Conservation (phyloP, 805 yeast genomes). For the Pichia ethanolica region DNA sequence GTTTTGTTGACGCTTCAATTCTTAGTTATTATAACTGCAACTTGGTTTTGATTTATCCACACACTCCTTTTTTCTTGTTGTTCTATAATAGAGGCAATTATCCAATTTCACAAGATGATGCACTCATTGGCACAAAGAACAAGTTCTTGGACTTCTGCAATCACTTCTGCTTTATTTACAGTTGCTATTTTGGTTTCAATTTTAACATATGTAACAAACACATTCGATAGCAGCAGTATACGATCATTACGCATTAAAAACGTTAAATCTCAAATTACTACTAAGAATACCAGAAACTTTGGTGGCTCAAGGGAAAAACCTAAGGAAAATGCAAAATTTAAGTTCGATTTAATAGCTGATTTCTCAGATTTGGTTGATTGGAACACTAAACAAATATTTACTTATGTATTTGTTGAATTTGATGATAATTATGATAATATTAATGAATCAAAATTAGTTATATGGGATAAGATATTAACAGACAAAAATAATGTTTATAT, state of each 20-base stretch:
- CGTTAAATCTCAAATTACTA: slow-evolving; percentile 17
- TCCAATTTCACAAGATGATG: not conserved
- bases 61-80: too few species aligned
- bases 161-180: slow-evolving; percentile 43
- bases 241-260: slow-evolving; percentile 37
- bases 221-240: slow-evolving; percentile 25
- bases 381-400: slow-evolving; percentile 96
- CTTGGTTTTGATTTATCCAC: too few species aligned
- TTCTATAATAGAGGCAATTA: too few species aligned
- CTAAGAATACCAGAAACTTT: slow-evolving; percentile 23
- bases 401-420: slow-evolving; percentile 78
- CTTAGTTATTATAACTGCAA: too few species aligned
- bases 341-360: slow-evolving; percentile 70
- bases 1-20: too few species aligned
- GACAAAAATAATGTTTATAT: slow-evolving; percentile 51
- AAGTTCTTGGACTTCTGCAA: slow-evolving; percentile 13
- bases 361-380: slow-evolving; percentile 79
- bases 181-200: slow-evolving; percentile 41
- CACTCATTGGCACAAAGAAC: slow-evolving; percentile 7
- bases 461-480: slow-evolving; percentile 84
- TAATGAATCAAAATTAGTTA: slow-evolving; percentile 46
- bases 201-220: slow-evolving; percentile 14
- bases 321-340: slow-evolving; percentile 67
- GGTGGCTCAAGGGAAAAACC: slow-evolving; percentile 63
- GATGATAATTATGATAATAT: slow-evolving; percentile 1